phyloP scores from a whole-genome alignment of 2,329 filamentous ascomycete genomes.

The Pezicula rhizophila region DNA sequence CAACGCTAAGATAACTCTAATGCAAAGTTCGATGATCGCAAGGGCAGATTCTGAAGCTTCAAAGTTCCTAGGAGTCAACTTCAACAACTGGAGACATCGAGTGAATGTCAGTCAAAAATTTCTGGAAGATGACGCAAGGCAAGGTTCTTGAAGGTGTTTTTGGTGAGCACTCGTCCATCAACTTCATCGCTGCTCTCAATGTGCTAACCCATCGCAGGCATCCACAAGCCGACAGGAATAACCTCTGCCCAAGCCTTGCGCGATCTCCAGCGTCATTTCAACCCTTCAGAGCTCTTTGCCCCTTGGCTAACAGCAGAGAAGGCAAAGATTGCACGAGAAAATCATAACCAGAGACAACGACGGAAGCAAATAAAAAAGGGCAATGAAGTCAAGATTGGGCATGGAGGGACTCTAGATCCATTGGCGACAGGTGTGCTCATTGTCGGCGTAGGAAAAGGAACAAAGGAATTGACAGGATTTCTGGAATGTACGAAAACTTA shows the following conservation, averaged over 20 bases:
- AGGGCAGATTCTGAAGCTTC: background rate
- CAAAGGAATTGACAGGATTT: conserved; percentile 74
- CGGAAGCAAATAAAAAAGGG: conserved; percentile 51
- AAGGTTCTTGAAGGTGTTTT: conserved; percentile 58
- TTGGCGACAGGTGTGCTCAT: conserved; percentile 91
- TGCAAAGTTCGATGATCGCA: background rate
- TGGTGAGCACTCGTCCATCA: conserved; percentile 36
- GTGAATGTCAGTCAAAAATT: conserved; percentile 17
- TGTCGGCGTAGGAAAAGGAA: conserved; percentile 79
- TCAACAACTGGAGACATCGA: conserved; percentile 3
- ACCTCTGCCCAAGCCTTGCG: conserved; percentile 89
- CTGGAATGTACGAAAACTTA: conserved; percentile 89
- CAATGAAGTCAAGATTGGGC: conserved; percentile 83
- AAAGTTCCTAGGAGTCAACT: background rate
- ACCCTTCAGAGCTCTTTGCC: conserved; percentile 71
- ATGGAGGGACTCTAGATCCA: conserved; percentile 92
- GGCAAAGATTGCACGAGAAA: conserved; percentile 48
- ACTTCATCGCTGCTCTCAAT: background rate
- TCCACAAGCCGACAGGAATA: conserved; percentile 85
- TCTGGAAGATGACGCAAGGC: conserved; percentile 24
- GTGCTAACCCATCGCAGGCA: conserved; percentile 48
- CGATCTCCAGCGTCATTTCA: conserved; percentile 79
- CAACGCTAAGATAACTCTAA: background rate
- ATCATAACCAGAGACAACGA: conserved; percentile 52
- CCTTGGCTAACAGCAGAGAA: conserved; percentile 67